These are phyloP conservation scores for Boletus rubroflammeus DNA, from an alignment of 768 basidiomycete species.

Conservation along the genomic window DNA sequence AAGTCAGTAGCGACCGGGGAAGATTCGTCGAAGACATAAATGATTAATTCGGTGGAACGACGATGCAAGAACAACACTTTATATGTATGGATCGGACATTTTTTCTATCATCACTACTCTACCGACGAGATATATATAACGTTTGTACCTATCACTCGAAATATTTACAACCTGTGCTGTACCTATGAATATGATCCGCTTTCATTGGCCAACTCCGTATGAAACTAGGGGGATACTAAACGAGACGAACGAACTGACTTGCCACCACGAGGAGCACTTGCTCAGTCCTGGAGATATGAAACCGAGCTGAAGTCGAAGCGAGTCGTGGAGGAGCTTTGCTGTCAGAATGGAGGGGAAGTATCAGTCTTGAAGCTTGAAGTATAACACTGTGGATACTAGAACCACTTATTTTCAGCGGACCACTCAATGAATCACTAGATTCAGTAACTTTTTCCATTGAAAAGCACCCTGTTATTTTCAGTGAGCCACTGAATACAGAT, in stretches of 20 bases:
- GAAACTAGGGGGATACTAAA: background rate
- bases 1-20: slow-evolving; percentile 27
- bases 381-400: no score
- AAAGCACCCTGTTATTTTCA: no score
- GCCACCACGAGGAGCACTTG: background rate
- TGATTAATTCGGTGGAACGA: background rate
- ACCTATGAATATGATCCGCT: background rate
- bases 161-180: background rate
- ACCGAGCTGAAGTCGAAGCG: background rate
- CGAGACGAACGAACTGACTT: no score
- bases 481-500: no score
- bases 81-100: background rate
- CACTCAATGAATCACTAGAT: no score
- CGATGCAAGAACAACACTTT: background rate
- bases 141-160: background rate
- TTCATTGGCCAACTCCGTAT: background rate
- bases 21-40: slow-evolving; percentile 39
- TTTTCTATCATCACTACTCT: background rate
- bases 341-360: no score
- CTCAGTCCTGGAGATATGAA: background rate
- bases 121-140: background rate
- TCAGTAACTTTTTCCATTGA: no score
- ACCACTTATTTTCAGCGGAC: no score
- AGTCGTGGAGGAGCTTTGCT: no score
- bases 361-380: no score